Evolutionary conservation across 371 early-diverging fungal species (phyloP), one percentile per base, ranked within the genome.

Genomic region (Mortierella sp.): DNA sequence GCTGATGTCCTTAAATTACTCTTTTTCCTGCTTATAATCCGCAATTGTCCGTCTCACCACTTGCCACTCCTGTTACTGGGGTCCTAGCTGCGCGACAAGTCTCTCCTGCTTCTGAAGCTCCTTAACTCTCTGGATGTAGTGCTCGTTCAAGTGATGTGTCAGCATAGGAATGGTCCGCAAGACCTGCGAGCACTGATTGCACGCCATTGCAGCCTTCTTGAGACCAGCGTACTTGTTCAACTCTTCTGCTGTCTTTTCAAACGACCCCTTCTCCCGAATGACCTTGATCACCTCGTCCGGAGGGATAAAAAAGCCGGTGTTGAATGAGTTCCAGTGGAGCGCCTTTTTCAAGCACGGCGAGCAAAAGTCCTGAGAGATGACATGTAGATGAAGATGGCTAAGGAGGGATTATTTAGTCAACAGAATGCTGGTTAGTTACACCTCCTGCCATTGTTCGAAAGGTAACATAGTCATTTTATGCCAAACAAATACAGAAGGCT

Each of bases 271-370:
- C 24, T 74, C 81, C 31, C 80, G 31, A 7, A 93, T 73, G 68
- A 75, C 54, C 19, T 28, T 72, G 60, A 88, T 55, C 10, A 92
- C 89, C 21, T 82, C 65, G 7, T 88, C 83, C 11, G 80, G 79
- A 7, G 73, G 34, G 19, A 80, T 50, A 78, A 94, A 93, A 78
- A 92, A 93, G 14, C 65, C 28, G 3, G 92, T 93, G 6, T 89
- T 92, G 80, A 94, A 93, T 47, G 93, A 91, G 77, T 92, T 92
- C 92, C 92, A 94, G 77, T 94, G 95, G 13, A 82, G 80, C 78
- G 92, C 93, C 54, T 80, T 89, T 70, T 91, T 93, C 52, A 94
- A 80, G 1, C 75, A 48, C 0, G 79, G 68, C 2, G 91, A 84
- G 34, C 85, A 82, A 80, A 92, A 90, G 74, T 94, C 95, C 72